Conservation (phyloP, 2,329 filamentous ascomycete genomes). For the Ceratocystis smalleyi region DNA sequence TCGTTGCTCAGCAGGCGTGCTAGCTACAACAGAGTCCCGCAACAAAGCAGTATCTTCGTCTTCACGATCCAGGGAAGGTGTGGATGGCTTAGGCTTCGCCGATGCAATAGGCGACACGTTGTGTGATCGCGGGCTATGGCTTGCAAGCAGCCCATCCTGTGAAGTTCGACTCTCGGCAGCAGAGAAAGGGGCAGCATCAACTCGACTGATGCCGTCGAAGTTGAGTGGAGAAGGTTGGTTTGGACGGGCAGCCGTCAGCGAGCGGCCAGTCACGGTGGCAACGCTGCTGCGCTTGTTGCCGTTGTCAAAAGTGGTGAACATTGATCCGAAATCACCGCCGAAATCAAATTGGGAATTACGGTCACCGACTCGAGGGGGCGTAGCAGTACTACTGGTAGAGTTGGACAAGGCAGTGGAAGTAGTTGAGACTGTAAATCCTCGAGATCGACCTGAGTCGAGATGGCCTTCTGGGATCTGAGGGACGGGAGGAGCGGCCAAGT, state of each 20-base stretch:
- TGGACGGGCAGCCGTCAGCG: conserved; percentile 32
- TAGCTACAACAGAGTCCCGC: conserved; percentile 37
- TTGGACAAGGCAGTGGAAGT: conserved; percentile 28
- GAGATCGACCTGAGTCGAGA: conserved; percentile 4
- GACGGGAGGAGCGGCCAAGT: conserved; percentile 22
- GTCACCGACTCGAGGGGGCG: conserved; percentile 34
- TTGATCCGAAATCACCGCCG: conserved; percentile 42
- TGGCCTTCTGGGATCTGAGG: conserved; percentile 19
- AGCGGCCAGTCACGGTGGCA: conserved; percentile 28
- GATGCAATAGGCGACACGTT: conserved; percentile 18
- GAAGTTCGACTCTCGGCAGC: conserved; percentile 36
- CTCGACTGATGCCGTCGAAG: conserved; percentile 30
- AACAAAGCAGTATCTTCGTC: conserved; percentile 40
- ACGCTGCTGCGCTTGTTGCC: conserved; percentile 26
- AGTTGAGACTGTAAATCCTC: conserved; percentile 14
- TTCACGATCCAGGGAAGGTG: conserved; percentile 28
- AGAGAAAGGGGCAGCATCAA: conserved; percentile 28
- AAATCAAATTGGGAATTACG: conserved; percentile 30
- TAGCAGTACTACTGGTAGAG: conserved; percentile 39
- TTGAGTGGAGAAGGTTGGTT: conserved; percentile 31
- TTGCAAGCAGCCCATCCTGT: conserved; percentile 32
- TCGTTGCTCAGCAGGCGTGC: conserved; percentile 24
- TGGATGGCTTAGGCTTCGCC: conserved; percentile 19
- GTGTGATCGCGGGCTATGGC: conserved; percentile 17
- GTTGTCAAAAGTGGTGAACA: conserved; percentile 42